Base-by-base conservation (phyloP, 1,284 basidiomycete genomes). In the Irpex rosettiformis region DNA sequence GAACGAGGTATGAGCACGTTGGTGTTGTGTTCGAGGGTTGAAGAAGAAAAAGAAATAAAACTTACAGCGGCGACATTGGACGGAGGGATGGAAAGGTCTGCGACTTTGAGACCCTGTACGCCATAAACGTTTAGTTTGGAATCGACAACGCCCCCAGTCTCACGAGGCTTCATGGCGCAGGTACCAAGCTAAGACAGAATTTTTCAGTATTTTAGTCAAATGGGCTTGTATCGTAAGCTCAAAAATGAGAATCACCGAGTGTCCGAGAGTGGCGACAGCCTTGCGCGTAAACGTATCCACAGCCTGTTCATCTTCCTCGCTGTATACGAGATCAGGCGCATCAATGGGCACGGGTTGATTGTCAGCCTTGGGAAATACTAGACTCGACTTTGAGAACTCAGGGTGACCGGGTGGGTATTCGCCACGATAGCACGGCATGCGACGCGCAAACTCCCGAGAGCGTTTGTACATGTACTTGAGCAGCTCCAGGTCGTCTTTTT, bases 121-220 rank as follows among this genome's bases (percentile, higher is more conserved):
- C 86, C 86, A 64, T 89, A 86, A 1, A 89, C 86, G 65, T 84
- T 84, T 48, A 90, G 67, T 2, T 72, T 74, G 2, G 78, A 60
- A 62, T 89, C 84, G 7, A 89, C 84, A 0, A 88, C 87, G 11
- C 86, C 88, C 3, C 78, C 77, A 54, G 75, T 59, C n/a, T 78
- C 76, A 22, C 79, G 76, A 1, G 81, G 75, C 66, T 83, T 86
- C 86, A 89, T 89, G 0, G 83, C 79, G 61, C 86, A 88, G 0
- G 86, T 89, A 16, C 84, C 84, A 29, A 84, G 73, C 82, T 84
- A 59, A 11, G 5, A n/a, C 25, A 16, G 6, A 0, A 1, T n/a
- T n/a, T n/a, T n/a, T n/a, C n/a, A n/a, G n/a, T n/a, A 29, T 33
- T 16, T 18, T 22, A 13, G 13, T 16, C 2, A 18, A 21, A 13